Evolutionary conservation across 305 asterid species (phyloP), one percentile per base, ranked within the genome.

Genomic region (Solanum hybrid): DNA sequence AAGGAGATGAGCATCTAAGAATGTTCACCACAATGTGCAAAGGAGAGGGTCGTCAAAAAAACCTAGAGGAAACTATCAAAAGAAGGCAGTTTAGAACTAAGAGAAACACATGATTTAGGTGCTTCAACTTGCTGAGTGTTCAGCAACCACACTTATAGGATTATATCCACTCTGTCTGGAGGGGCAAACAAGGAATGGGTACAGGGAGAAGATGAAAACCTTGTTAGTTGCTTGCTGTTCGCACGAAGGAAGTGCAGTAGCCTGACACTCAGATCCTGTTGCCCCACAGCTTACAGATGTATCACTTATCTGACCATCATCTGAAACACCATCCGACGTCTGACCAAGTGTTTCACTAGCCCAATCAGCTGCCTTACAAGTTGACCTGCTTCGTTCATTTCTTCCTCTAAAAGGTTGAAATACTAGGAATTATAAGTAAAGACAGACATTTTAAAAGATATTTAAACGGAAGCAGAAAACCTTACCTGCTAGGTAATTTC

Each of bases 401-500:
- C 85, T 79, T 92, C 92, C 94, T 81, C 95, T 93, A 91, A 87
- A 90, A 89, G 91, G 82, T 90, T 33, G 41, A 91, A 87, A 32
- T 29, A 89, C 90, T 24, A 34, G 75, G 32, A 34, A 78, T 45
- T 78, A 33, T 36, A 22, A 65, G 38, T 12, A 34, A 26, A 79
- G 15, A 27, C 45, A 82, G 24, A 82, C 24, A 70, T 81, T 70
- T 73, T 37, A 45, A 70, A 89, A 65, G 68, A 73, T 70, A 68
- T n/a, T 20, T 13, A 79, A 39, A 78, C 20, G 15, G 39, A 89
- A 45, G n/a, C 51, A 88, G 10, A 41, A 41, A 80, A 77, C 32
- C 45, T 7, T 91, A 97, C 99, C 99, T 94, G 94, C 90, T 91
- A 7, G 95, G 94, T 85, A 95, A 94, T 92, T 94, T 95, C 90